phyloP scores from a whole-genome alignment of 805 yeast genomes.

The Saccharomyces kudriavzevii region DNA sequence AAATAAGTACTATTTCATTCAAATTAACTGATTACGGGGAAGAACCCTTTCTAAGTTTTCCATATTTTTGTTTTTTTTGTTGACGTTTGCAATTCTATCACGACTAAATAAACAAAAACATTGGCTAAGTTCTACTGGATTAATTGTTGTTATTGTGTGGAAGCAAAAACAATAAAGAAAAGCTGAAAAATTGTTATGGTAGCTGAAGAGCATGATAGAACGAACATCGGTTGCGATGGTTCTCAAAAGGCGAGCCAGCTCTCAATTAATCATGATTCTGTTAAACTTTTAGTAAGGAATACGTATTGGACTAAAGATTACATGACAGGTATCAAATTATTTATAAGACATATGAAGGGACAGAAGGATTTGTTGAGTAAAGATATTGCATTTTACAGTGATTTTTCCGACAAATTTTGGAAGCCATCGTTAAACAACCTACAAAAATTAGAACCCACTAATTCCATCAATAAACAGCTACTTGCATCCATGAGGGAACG shows the following conservation, averaged over 20 bases:
- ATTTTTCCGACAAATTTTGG: slow-evolving; percentile 16
- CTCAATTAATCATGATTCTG: neutral
- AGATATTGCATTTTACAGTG: slow-evolving; percentile 13
- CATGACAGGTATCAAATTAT: slow-evolving; percentile 22
- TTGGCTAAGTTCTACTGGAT: neutral
- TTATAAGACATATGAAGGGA: slow-evolving; percentile 13
- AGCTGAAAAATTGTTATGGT: neutral
- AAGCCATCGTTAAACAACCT: slow-evolving; percentile 3
- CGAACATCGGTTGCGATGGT: neutral
- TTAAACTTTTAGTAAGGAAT: slow-evolving; percentile 5
- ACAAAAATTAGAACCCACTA: neutral
- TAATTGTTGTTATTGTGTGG: neutral
- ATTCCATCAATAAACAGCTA: slow-evolving; percentile 1
- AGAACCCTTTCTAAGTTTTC: neutral
- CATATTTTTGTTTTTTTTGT: neutral
- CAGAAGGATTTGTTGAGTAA: slow-evolving; percentile 13
- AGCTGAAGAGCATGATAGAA: neutral
- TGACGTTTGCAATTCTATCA: neutral
- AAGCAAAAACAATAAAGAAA: neutral
- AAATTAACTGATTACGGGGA: neutral
- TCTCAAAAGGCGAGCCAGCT: neutral
- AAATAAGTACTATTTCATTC: neutral
- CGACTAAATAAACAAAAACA: neutral
- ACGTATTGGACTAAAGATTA: slow-evolving; percentile 30
- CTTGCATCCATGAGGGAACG: neutral